Conservation (phyloP, 23 red algal genomes). For the Rhodosorus marinus region DNA sequence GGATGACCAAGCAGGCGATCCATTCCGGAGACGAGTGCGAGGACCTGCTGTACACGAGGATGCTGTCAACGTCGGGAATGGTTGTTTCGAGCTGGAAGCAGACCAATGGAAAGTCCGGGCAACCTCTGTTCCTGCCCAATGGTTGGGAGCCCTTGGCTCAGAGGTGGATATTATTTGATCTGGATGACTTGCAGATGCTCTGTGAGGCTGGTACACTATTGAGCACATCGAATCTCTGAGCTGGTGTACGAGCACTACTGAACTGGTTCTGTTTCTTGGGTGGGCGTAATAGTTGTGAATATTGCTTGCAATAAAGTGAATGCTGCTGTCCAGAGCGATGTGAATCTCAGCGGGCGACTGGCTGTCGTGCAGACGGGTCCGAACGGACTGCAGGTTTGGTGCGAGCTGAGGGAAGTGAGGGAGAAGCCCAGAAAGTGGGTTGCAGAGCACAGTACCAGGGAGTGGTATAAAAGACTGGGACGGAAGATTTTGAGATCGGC, state of each 20-base stretch:
- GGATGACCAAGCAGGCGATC: too few relatives aligned
- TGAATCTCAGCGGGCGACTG: conserved; percentile 26
- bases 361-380: conserved; percentile 45
- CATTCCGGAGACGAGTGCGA: too few relatives aligned
- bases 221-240: not conserved
- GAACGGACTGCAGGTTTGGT: conserved; percentile 36
- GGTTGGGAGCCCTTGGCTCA: conserved; percentile 43
- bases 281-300: not conserved
- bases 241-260: not conserved
- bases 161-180: conserved; percentile 44
- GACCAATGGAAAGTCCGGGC: not conserved
- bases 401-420: conserved; percentile 42
- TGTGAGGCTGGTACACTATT: not conserved
- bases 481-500: conserved; percentile 10
- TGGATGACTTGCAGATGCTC: conserved; percentile 16
- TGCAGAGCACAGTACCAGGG: conserved; percentile 5
- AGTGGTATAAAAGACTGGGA: conserved; percentile 32
- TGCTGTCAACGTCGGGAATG: too few relatives aligned
- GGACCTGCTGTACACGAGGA: too few relatives aligned
- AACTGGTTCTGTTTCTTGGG: not conserved
- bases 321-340: conserved; percentile 15
- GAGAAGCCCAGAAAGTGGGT: conserved; percentile 24
- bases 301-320: conserved; percentile 5
- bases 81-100: too few relatives aligned
- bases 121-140: conserved; percentile 5